These are phyloP conservation scores for Eutrema heterophyllum DNA, from an alignment of 345 rosid genomes.

Conservation along the genomic window DNA sequence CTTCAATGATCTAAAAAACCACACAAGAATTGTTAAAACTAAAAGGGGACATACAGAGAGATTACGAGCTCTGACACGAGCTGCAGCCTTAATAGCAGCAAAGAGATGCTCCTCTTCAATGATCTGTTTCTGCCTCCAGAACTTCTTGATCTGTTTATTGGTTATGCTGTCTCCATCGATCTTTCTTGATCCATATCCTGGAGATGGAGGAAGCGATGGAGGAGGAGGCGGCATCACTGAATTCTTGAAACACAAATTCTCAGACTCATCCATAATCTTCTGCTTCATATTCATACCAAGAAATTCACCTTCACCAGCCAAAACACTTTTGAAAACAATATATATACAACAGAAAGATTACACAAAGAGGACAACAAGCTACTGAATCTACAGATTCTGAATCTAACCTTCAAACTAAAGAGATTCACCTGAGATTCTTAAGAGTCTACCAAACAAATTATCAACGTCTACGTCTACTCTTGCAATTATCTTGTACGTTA, in stretches of 20 bases:
- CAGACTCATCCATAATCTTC: slow-evolving; percentile 31
- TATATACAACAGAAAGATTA: neutral
- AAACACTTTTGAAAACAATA: neutral
- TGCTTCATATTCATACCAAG: slow-evolving; percentile 38
- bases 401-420: slow-evolving; percentile 55
- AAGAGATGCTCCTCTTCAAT: slow-evolving; percentile 83
- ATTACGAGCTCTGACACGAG: slow-evolving; percentile 69
- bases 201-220: slow-evolving; percentile 51
- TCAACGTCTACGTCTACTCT: slow-evolving; percentile 22
- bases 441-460: slow-evolving; percentile 18
- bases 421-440: slow-evolving; percentile 28
- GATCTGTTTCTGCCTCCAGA: slow-evolving; percentile 67
- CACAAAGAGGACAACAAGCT: neutral
- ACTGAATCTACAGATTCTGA: slow-evolving; percentile 37
- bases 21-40: neutral
- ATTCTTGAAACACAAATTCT: slow-evolving; percentile 21
- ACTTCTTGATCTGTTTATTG: slow-evolving; percentile 70
- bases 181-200: slow-evolving; percentile 39
- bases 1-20: neutral
- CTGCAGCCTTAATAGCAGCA: slow-evolving; percentile 89
- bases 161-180: slow-evolving; percentile 47
- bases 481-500: slow-evolving; percentile 28
- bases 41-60: slow-evolving; percentile 47
- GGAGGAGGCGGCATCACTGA: slow-evolving; percentile 36
- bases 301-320: slow-evolving; percentile 1